phyloP scores from a whole-genome alignment of 1,284 basidiomycete species.

The Rhodotorula sp. region DNA sequence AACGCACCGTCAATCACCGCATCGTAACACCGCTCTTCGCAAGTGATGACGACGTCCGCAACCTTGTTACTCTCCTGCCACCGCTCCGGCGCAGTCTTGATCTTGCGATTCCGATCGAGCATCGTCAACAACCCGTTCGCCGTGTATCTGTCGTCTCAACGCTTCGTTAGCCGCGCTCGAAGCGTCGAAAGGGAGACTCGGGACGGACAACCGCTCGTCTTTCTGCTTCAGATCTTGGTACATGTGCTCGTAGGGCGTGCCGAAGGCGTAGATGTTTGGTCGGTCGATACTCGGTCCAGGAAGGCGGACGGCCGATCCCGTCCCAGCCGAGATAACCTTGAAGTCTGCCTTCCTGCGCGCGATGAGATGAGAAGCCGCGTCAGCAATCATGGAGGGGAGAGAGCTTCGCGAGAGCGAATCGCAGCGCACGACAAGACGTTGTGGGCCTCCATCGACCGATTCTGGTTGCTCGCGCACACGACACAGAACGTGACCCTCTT shows the following conservation, averaged over 20 bases:
- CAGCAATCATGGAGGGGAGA: background rate
- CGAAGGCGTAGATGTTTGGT: slow-evolving; percentile 95
- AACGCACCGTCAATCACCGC: slow-evolving; percentile 93
- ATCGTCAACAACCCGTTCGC: slow-evolving; percentile 95
- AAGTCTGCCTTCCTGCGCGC: slow-evolving; percentile 67
- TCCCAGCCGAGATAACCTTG: slow-evolving; percentile 89
- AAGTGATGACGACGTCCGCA: slow-evolving; percentile 96
- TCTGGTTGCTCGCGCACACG: slow-evolving; percentile 97
- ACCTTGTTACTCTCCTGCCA: slow-evolving; percentile 89
- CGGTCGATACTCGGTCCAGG: slow-evolving; percentile 96
- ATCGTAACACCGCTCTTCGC: slow-evolving; percentile 98
- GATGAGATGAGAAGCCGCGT: background rate
- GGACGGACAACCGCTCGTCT: slow-evolving; percentile 74
- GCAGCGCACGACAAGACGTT: slow-evolving; percentile 74
- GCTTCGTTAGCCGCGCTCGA: background rate
- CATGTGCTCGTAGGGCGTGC: slow-evolving; percentile 96
- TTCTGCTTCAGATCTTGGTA: slow-evolving; percentile 87
- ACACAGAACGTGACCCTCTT: slow-evolving; percentile 76
- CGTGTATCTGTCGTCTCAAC: slow-evolving; percentile 63
- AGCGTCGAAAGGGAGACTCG: background rate
- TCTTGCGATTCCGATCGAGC: slow-evolving; percentile 90
- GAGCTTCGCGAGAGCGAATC: too few species aligned
- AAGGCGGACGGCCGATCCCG: slow-evolving; percentile 92
- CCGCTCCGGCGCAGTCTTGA: slow-evolving; percentile 90
- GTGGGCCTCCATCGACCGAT: slow-evolving; percentile 99